Base-by-base conservation (phyloP, 345 rosid species). In the Orychophragmus violaceus region DNA sequence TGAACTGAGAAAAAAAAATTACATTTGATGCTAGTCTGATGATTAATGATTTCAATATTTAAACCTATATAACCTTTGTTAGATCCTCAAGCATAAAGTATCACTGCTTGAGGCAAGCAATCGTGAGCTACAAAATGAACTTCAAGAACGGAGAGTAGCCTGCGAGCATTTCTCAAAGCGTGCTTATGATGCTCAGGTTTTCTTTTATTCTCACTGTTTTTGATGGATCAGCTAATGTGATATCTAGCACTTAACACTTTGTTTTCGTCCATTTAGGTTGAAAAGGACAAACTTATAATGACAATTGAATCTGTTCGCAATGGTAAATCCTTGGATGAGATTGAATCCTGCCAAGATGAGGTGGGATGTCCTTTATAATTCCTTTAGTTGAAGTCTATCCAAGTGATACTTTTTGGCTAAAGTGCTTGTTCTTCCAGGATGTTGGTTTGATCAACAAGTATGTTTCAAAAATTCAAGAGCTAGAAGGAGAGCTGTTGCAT, bases 261-360 rank as follows among this genome's bases (percentile, higher is more conserved):
- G 21, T 44, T 66, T 75, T 37, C 29, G 32, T 53, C 53, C 52
- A 72, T 77, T 66, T 61, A 94, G 99, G 87, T 90, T 48, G 97
- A 90, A 71, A 94, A 87, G 67, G 96, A 88, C 81, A 94, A 85
- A 70, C 73, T 94, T 64, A 27, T 87, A 11, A 78, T 88, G 84
- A 83, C 78, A 79, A 80, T 94, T 63, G 96, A 94, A 78, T 79
- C 87, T 52, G 84, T 78, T 66, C 87, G 96, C 52, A 82, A 78
- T 59, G 95, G 99, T 58, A 87, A 83, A 83, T 71, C 96, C 41
- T 87, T 92, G 92, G 96, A 94, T 62, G 99, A 94, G 72, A 83
- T 85, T 74, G 95, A 87, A 32, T 70, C 82, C 28, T 64, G 70
- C 60, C 35, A 76, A 71, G 74, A 75, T 76, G 80, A 82, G 95